Evolutionary conservation across 306 rosid species (phyloP), one percentile per base, ranked within the genome.

Genomic region (Alnus rubra): DNA sequence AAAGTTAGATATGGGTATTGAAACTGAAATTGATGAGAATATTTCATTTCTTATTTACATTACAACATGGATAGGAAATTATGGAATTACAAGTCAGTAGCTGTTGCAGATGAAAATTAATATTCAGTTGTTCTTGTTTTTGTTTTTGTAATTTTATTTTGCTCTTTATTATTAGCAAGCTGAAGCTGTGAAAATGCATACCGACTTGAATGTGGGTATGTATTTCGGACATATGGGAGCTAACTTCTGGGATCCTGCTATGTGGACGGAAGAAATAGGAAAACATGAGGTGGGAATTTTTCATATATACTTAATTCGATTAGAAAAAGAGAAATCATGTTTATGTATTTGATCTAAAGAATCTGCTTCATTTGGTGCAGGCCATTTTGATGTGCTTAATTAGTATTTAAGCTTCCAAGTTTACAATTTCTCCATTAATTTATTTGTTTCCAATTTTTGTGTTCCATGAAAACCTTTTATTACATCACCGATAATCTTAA

Each of bases 171-270:
- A n/a, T 44, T 74, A 94, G 98, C 98, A 94, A 94, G 96, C 96
- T 51, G 81, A 86, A 33, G 94, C 90, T 14, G 67, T 94, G 80
- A 65, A 77, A 83, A 72, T 33, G 83, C 90, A 92, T 73, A 89
- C 96, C 0, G 96, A 94, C 80, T 79, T 94, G 68, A 86, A 86
- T 23, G 91, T 94, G 45, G 98, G 97, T 33, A 81, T 31, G 78
- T 94, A 88, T 71, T 94, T 86, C 87, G 97, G 98, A 78, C 92
- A 71, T 0, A 89, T 88, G 97, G 92, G 95, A 71, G 87, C 89
- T 49, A 97, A 94, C 79, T 85, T 3, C 37, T 94, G 98, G 98
- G 79, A 86, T 42, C 84, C 31, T 69, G 81, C 78, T 7, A 45
- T 13, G 4, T 94, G 98, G 98, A 79, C 81, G 56, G 12, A 42